Conservation (phyloP, 257 asterid genomes). For the Nicotiana otophora region DNA sequence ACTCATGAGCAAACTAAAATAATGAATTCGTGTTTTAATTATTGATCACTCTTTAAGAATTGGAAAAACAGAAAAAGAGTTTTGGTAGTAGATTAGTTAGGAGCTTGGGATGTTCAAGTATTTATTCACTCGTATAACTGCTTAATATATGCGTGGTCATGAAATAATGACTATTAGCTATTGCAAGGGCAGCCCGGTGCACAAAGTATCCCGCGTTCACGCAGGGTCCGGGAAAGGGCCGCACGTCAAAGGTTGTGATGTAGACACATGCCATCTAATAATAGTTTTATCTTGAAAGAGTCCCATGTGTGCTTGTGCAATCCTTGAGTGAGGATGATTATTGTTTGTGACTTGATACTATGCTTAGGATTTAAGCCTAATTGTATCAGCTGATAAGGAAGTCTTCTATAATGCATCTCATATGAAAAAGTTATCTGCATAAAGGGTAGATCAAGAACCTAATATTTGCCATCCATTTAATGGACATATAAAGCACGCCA, state of each 20-base stretch:
- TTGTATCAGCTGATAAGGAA: not conserved
- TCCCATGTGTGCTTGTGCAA: not conserved
- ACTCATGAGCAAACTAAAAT: not conserved
- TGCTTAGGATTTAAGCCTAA: not conserved
- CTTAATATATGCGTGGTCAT: not conserved
- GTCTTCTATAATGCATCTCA: not conserved
- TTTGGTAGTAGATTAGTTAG: not conserved
- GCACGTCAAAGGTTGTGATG: too few species aligned
- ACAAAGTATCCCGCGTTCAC: too few species aligned
- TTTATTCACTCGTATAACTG: not conserved
- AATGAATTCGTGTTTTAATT: not conserved
- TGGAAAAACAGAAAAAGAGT: not conserved
- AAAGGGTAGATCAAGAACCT: not conserved
- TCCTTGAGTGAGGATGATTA: not conserved
- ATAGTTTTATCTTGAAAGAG: not conserved
- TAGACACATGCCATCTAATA: not conserved
- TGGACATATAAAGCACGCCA: not conserved
- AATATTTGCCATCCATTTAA: not conserved
- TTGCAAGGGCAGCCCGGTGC: not conserved
- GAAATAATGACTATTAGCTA: not conserved
- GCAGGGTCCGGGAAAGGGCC: too few species aligned
- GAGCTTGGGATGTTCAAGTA: not conserved
- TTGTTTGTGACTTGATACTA: not conserved
- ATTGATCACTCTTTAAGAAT: not conserved
- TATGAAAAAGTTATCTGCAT: not conserved